These are phyloP conservation scores for Fusarium nanum DNA, from an alignment of 2,329 filamentous ascomycete genomes.

Conservation along the genomic window DNA sequence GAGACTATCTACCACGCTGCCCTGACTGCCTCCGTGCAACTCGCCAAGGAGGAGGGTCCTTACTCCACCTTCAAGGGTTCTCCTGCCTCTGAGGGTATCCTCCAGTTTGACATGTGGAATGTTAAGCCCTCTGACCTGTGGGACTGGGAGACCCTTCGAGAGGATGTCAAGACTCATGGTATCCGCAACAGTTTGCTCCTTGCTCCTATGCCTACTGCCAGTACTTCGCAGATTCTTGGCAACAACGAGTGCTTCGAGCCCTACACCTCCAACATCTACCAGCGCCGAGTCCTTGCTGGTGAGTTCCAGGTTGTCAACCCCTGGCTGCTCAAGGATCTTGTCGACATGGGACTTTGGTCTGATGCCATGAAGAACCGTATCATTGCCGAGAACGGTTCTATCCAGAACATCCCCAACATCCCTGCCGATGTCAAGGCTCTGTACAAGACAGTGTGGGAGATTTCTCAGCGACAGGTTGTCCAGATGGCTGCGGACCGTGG, in stretches of 20 bases:
- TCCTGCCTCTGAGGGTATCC: slow-evolving; percentile 91
- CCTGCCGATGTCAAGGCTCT: slow-evolving; percentile 94
- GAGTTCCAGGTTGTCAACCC: slow-evolving; percentile 99
- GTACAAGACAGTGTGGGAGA: slow-evolving; percentile 99
- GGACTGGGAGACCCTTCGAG: slow-evolving; percentile 93
- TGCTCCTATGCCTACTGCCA: slow-evolving; percentile 97
- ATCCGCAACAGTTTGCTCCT: slow-evolving; percentile 95
- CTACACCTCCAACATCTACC: slow-evolving; percentile 99
- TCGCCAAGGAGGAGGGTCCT: slow-evolving; percentile 84
- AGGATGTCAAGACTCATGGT: slow-evolving; percentile 90
- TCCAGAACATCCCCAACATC: slow-evolving; percentile 97
- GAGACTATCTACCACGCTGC: slow-evolving; percentile 99
- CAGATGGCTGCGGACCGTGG: slow-evolving; percentile 99
- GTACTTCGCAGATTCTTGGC: slow-evolving; percentile 95
- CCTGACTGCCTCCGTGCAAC: slow-evolving; percentile 86
- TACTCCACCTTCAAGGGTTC: slow-evolving; percentile 95
- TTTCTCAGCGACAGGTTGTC: slow-evolving; percentile 92
- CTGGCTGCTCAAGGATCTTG: slow-evolving; percentile 97
- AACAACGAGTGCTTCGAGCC: slow-evolving; percentile 99
- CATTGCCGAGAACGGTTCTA: slow-evolving; percentile 94
- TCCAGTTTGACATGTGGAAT: slow-evolving; percentile 99
- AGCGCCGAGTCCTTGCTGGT: slow-evolving; percentile 94
- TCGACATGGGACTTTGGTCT: slow-evolving; percentile 98
- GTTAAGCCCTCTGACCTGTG: slow-evolving; percentile 93
- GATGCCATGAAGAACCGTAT: slow-evolving; percentile 99